phyloP scores from a whole-genome alignment of 805 yeast genomes.

The Cyberlindnera amylophila region DNA sequence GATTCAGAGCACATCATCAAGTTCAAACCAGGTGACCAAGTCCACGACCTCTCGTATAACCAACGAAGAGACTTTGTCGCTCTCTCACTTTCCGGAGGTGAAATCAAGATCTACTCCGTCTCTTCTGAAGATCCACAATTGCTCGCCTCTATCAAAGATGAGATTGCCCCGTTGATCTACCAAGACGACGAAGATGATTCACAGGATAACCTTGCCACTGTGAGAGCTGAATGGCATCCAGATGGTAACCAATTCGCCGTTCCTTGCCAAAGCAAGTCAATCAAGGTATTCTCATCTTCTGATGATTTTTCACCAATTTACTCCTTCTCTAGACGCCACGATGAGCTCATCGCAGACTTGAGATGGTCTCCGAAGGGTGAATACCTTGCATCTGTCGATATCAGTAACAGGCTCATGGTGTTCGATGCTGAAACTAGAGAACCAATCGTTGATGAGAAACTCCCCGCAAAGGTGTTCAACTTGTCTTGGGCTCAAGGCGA shows the following conservation, averaged over 20 bases:
- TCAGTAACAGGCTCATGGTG: conserved; percentile 47
- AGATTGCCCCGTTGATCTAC: conserved; percentile 38
- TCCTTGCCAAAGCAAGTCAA: conserved; percentile 48
- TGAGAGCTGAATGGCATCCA: conserved; percentile 67
- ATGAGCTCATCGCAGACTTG: conserved; percentile 31
- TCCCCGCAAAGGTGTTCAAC: conserved; percentile 28
- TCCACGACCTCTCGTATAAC: conserved; percentile 53
- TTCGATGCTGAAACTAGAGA: conserved; percentile 47
- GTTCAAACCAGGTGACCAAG: conserved; percentile 47
- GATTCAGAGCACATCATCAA: conserved; percentile 27
- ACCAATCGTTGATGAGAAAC: conserved; percentile 30
- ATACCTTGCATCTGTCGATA: conserved; percentile 54
- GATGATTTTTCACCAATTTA: conserved; percentile 14
- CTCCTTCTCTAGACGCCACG: conserved; percentile 26
- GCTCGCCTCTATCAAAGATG: conserved; percentile 40
- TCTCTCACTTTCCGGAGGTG: conserved; percentile 57
- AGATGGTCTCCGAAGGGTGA: conserved; percentile 61
- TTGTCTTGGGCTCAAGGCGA: conserved; percentile 32
- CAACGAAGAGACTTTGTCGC: conserved; percentile 53
- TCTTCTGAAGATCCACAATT: conserved; percentile 53
- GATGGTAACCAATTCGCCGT: conserved; percentile 66
- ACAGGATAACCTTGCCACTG: conserved; percentile 41
- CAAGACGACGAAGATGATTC: conserved; percentile 35
- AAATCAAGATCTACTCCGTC: conserved; percentile 46
- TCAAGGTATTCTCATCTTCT: conserved; percentile 37